phyloP scores from a whole-genome alignment of 257 asterid genomes.

The Lithospermum erythrorhizon region DNA sequence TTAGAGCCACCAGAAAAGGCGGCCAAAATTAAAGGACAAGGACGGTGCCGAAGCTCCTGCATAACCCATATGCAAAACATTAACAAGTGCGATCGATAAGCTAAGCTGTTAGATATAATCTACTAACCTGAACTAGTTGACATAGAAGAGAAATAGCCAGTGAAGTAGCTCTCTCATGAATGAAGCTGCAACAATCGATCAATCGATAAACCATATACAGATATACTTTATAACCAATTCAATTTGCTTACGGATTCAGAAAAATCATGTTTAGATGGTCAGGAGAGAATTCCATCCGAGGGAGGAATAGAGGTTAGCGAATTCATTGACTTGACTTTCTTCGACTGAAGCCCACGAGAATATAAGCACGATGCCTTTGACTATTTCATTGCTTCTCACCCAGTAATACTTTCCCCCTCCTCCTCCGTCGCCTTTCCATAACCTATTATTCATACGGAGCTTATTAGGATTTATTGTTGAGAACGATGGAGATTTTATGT shows the following conservation, averaged over 20 bases:
- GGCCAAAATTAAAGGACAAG: conserved; percentile 68
- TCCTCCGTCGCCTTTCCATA: not conserved
- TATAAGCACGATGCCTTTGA: conserved; percentile 53
- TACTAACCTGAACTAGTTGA: conserved; percentile 64
- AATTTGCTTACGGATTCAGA: conserved; percentile 64
- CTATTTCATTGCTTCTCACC: conserved; percentile 30
- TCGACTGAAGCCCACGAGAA: conserved; percentile 59
- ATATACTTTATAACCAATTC: too few species aligned
- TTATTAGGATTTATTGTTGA: too few species aligned
- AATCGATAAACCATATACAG: not conserved
- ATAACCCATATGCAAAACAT: not conserved
- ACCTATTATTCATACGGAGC: too few species aligned
- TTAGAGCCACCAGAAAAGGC: conserved; percentile 82
- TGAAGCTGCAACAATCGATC: conserved; percentile 44
- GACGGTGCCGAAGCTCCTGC: conserved; percentile 60
- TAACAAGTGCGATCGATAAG: not conserved
- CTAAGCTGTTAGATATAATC: not conserved
- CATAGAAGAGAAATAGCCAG: conserved; percentile 54
- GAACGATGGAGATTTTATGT: not conserved
- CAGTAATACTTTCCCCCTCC: conserved; percentile 52
- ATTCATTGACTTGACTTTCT: conserved; percentile 43
- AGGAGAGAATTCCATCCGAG: conserved; percentile 78
- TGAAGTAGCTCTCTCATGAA: conserved; percentile 77
- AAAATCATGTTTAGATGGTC: too few species aligned
- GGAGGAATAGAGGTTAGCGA: conserved; percentile 44